Conservation (phyloP, 202 grass and related monocot genomes). For the Carex arenaria region DNA sequence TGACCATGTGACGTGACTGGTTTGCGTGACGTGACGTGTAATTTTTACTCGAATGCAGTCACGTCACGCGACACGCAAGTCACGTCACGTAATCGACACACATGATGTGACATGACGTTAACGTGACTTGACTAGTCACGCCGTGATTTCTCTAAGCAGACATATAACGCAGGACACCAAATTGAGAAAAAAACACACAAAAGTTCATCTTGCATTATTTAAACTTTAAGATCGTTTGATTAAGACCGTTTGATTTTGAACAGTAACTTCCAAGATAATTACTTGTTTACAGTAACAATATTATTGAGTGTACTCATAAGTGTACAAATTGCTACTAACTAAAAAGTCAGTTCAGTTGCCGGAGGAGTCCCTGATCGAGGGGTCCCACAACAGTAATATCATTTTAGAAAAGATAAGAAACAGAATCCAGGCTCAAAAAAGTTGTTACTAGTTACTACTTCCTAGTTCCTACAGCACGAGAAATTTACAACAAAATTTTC, state of each 20-base stretch:
- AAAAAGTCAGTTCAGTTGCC: not conserved
- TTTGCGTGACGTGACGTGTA: no score
- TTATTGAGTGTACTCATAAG: not conserved
- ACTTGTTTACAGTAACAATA: not conserved
- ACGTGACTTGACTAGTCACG: no score
- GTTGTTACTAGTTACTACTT: not conserved
- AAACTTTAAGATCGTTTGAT: not conserved
- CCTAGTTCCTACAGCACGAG: not conserved
- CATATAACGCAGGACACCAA: not conserved
- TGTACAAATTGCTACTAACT: not conserved
- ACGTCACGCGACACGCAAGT: no score
- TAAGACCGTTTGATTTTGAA: not conserved
- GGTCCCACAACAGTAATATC: not conserved
- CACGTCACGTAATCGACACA: no score
- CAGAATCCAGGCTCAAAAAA: not conserved
- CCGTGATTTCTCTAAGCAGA: no score
- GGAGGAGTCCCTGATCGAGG: not conserved
- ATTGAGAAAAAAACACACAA: not conserved
- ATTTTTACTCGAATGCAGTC: no score
- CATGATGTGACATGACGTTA: no score
- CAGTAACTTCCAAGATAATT: not conserved
- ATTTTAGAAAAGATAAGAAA: not conserved
- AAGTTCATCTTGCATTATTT: not conserved
- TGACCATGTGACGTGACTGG: no score
- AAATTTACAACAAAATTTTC: constrained; percentile 15